phyloP scores from a whole-genome alignment of 305 asterid genomes.

The Fraxinus latifolia region DNA sequence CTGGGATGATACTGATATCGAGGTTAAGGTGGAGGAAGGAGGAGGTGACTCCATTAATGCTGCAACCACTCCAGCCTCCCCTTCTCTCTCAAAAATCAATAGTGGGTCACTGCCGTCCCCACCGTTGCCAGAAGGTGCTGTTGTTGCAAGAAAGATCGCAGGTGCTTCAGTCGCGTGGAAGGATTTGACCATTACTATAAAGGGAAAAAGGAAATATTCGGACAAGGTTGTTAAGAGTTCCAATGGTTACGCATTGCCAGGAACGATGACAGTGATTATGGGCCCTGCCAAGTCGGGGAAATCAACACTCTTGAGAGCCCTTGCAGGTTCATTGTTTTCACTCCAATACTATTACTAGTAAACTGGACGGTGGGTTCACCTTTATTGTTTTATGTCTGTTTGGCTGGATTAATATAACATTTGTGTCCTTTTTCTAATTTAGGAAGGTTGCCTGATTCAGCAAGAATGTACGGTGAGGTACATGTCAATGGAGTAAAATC shows the following conservation, averaged over 20 bases:
- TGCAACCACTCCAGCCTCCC: slow-evolving; percentile 76
- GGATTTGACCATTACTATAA: slow-evolving; percentile 88
- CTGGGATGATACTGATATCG: slow-evolving; percentile 90
- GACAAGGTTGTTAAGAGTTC: slow-evolving; percentile 90
- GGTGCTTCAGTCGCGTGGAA: slow-evolving; percentile 94
- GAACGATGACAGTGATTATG: slow-evolving; percentile 97
- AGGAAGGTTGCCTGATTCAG: slow-evolving; percentile 84
- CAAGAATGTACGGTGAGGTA: slow-evolving; percentile 84
- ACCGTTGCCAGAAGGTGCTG: slow-evolving; percentile 64
- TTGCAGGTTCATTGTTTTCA: slow-evolving; percentile 59
- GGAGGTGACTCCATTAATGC: slow-evolving; percentile 78
- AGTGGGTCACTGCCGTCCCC: slow-evolving; percentile 88
- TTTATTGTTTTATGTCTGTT: not conserved
- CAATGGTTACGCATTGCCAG: slow-evolving; percentile 88
- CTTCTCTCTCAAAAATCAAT: slow-evolving; percentile 84
- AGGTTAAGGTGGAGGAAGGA: slow-evolving; percentile 77
- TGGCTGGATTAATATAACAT: slow-evolving; percentile 7
- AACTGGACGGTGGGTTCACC: not conserved
- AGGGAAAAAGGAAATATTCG: slow-evolving; percentile 88
- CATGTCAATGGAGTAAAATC: slow-evolving; percentile 75
- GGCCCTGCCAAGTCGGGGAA: slow-evolving; percentile 99
- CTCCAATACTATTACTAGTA: not conserved
- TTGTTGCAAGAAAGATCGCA: slow-evolving; percentile 58
- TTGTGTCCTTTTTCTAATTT: slow-evolving; percentile 27
- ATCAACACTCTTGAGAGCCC: slow-evolving; percentile 92